Evolutionary conservation across 1,139 yeast species (phyloP), one percentile per base, ranked within the genome.

Genomic region (Protomyces lactucae-debilis): DNA sequence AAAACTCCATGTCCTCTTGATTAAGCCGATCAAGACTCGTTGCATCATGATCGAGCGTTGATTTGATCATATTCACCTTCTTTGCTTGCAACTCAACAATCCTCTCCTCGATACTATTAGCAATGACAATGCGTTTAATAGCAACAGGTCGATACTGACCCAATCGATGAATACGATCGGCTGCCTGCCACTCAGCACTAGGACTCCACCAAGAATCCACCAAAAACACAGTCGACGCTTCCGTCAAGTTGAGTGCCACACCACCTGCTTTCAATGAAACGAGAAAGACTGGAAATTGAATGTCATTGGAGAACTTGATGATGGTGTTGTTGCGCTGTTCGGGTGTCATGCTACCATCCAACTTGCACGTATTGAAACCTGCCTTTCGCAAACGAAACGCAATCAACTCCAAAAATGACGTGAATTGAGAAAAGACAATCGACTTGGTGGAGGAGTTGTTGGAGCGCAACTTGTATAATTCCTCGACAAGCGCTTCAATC

Each of bases 191-290:
- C 75, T 93, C 98, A 3, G 92, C 95, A 71, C 96, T 87, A 0
- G 98, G 98, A 73, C 93, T 93, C 98, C 98, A 93, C 99, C 99
- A 93, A 35, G 98, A 97, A 72, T 93, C 99, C 80, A 93, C 80
- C 60, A 93, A 80, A 70, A 93, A 93, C 51, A 93, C 98, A 71
- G 92, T 97, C 0, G 96, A 90, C 0, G 99, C 99, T 73, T 95
- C 99, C 72, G 97, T 92, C 70, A 93, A 80, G 74, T 93, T 93
- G 70, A 93, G 80, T 0, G 99, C 99, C 45, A 93, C 99, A 76
- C 99, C 99, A 69, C 99, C 99, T 0, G 99, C 99, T 73, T 93
- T 93, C 71, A 95, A 80, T 36, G 97, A 91, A 6, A 93, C 99
- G 67, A 93, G 77, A 73, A 93, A 93, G 9, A 93, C 96, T 75